These are phyloP conservation scores for Cubamyces lactineus DNA, from an alignment of 768 basidiomycete species.

Conservation along the genomic window DNA sequence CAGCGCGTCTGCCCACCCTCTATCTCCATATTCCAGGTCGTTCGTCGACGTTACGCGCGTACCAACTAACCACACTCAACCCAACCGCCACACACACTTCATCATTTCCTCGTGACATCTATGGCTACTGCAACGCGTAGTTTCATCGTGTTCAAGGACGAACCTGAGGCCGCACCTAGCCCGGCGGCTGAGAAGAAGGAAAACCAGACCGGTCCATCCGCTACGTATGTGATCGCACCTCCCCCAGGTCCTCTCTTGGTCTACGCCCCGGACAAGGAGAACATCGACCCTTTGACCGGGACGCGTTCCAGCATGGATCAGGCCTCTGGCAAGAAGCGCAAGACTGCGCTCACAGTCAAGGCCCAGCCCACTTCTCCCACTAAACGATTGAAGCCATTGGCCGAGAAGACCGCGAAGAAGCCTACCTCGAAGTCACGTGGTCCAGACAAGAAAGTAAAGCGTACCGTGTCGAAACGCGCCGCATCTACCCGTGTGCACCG, in stretches of 20 bases:
- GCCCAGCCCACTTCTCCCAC: slow-evolving; percentile 24
- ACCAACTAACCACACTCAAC: not conserved
- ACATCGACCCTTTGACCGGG: slow-evolving; percentile 75
- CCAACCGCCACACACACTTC: not conserved
- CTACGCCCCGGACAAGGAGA: slow-evolving; percentile 67
- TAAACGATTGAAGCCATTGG: slow-evolving; percentile 23
- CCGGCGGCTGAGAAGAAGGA: slow-evolving; percentile 34
- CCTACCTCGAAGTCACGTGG: slow-evolving; percentile 14
- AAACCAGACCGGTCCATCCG: slow-evolving; percentile 13
- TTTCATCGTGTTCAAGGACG: slow-evolving; percentile 35
- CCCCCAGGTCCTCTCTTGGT: slow-evolving; percentile 32
- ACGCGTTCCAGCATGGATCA: slow-evolving; percentile 52
- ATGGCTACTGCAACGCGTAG: slow-evolving; percentile 25
- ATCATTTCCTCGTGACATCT: not conserved
- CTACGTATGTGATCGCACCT: slow-evolving; percentile 20
- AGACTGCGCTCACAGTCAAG: slow-evolving; percentile 42
- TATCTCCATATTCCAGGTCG: slow-evolving; percentile 5
- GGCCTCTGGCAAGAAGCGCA: slow-evolving; percentile 61
- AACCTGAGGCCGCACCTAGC: slow-evolving; percentile 14
- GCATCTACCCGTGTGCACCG: slow-evolving; percentile 44
- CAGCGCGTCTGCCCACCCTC: not conserved
- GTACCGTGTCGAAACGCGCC: slow-evolving; percentile 35
- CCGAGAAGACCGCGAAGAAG: slow-evolving; percentile 29
- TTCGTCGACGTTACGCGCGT: slow-evolving; percentile 15
- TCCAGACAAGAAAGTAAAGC: slow-evolving; percentile 29